phyloP scores from a whole-genome alignment of 257 asterid genomes.

The Hygrophila difformis region DNA sequence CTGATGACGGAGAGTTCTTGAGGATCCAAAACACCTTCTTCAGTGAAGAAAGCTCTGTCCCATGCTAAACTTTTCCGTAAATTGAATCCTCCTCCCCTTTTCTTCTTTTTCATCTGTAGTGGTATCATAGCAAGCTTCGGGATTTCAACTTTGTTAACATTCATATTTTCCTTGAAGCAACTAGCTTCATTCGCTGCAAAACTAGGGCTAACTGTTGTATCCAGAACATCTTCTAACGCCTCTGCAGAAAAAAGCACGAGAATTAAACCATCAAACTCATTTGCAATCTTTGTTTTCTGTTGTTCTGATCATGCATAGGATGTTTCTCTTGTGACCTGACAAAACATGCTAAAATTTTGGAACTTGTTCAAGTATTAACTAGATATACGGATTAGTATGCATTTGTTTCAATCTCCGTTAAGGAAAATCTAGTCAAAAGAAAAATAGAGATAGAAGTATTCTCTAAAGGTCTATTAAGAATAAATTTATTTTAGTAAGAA shows the following conservation, averaged over 20 bases:
- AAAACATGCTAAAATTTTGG: background rate
- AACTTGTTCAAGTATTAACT: too few relatives aligned
- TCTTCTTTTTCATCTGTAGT: constrained; percentile 77
- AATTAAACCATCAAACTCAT: constrained; percentile 5
- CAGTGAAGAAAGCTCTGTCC: constrained; percentile 89
- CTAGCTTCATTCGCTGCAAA: constrained; percentile 28
- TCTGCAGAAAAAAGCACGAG: constrained; percentile 27
- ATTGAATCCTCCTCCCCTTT: constrained; percentile 58
- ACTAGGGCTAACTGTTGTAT: constrained; percentile 25
- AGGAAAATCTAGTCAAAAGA: too few relatives aligned
- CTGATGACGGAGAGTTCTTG: constrained; percentile 65
- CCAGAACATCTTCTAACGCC: constrained; percentile 22
- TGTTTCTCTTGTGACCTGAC: background rate
- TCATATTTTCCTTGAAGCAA: constrained; percentile 59
- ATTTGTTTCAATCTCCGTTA: too few relatives aligned
- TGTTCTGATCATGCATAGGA: background rate
- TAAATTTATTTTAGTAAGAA: too few relatives aligned
- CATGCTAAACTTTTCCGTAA: constrained; percentile 91
- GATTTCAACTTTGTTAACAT: constrained; percentile 41
- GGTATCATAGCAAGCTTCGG: constrained; percentile 66
- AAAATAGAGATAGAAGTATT: too few relatives aligned
- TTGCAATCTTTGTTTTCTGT: constrained; percentile 1
- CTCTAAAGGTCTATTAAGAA: too few relatives aligned
- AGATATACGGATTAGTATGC: too few relatives aligned
- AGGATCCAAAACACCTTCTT: constrained; percentile 93